A percentile compares a stretch with the other conserved stretches of the same genome.
These are phyloP conservation scores for Carex kokanica DNA, from an alignment of 176 grass and related monocot species.

Conservation along the genomic window DNA sequence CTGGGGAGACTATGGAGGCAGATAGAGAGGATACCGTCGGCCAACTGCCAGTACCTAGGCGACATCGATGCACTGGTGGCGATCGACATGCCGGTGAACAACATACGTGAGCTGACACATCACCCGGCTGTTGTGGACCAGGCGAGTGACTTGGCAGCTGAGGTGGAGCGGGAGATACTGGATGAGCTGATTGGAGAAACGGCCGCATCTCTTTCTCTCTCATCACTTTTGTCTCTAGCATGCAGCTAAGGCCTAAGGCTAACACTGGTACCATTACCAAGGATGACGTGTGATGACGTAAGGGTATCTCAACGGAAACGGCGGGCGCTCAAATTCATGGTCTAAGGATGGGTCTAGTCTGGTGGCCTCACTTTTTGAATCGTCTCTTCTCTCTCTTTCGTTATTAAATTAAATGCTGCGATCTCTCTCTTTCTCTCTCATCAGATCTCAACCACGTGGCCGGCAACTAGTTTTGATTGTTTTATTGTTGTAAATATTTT, in stretches of 20 bases:
- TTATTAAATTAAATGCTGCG: constrained; percentile 1
- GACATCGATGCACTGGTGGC: constrained; percentile 78
- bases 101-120: constrained; percentile 22
- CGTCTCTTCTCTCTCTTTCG: not conserved
- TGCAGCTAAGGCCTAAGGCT: not conserved
- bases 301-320: constrained; percentile 38
- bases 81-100: constrained; percentile 20
- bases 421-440: not conserved
- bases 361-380: constrained; percentile 26
- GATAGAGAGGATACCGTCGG: constrained; percentile 41
- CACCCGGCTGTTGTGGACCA: constrained; percentile 47
- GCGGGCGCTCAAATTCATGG: constrained; percentile 31
- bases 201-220: constrained; percentile 23
- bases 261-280: not conserved
- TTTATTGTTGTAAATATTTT: constrained; percentile 29
- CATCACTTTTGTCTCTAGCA: not conserved
- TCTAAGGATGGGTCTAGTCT: constrained; percentile 16
- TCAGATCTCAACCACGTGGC: constrained; percentile 14
- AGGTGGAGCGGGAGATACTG: constrained; percentile 52
- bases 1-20: constrained; percentile 34
- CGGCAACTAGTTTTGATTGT: not conserved
- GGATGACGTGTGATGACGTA: constrained; percentile 18
- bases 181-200: constrained; percentile 50
- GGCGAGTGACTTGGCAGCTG: constrained; percentile 38
- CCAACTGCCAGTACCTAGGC: constrained; percentile 55